Base-by-base conservation (phyloP, 75 land plant species). In the Pseudotsuga menziesii region DNA sequence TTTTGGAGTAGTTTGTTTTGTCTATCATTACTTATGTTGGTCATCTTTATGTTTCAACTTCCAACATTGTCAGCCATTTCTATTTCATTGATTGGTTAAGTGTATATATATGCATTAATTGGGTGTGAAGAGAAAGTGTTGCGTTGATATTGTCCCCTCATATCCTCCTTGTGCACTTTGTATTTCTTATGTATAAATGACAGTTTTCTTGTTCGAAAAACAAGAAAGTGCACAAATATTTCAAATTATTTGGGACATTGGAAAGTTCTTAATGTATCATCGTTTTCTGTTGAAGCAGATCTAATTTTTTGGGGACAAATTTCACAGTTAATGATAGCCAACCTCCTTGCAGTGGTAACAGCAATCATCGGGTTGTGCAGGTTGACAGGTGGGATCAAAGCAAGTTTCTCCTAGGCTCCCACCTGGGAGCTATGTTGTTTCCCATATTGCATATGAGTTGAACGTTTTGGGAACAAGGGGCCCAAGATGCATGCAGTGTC, bases 261-360 rank as follows among this genome's bases (percentile, higher is more conserved):
- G 20, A 59, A 59, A 22, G 22, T 19, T 19, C n/a, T 59, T 4
- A 59, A 59, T 22, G n/a, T 14, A 13, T 62, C 73, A 20, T 59
- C 61, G 1, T 59, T 59, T 19, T 59, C 66, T 82, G 75, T 73
- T 36, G 72, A 15, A 81, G 17, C 73, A 93, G 97, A 77, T 93
- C 98, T 48, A 93, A 96, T 64, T 96, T 96, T 80, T 56, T 96
- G 73, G 98, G 97, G 71, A 93, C 98, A 13, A 96, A 93, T 83
- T 96, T 96, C 76, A 88, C 92, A 19, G 73, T 93, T 52, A 91
- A 86, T 80, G 98, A 96, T 80, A 88, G 85, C 27, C 89, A 88
- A 72, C 92, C 96, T n/a, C 94, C 94, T 55, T 84, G 90, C 82
- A 76, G 79, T 62, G 94, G 98, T 55, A 54, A 67, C 80, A 57